Evolutionary conservation across 306 rosid genomes (phyloP), one percentile per base, ranked within the genome.

Genomic region (Cercis canadensis): DNA sequence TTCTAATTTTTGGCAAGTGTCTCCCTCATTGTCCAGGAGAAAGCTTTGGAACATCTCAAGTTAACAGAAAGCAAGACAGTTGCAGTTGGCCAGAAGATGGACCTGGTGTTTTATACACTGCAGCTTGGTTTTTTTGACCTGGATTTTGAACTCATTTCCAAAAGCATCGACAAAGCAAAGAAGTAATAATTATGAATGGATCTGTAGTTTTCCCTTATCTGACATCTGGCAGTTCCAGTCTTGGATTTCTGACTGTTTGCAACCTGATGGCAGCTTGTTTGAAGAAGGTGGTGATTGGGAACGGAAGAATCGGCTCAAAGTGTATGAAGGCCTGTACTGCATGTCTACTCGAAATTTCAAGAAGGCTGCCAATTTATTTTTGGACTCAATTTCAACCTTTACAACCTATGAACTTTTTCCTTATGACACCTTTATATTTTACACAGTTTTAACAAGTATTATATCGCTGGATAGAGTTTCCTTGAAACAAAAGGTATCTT

Each of bases 281-380:
- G 99, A 94, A 85, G 97, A 94, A 84, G 99, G 99, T 44, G 99
- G 99, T 65, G 99, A 94, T 75, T 94, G 99, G 99, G 99, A 94
- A 81, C 86, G 99, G 83, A 94, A 94, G 89, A 94, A 94, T 52
- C 79, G 99, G 8, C 67, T 94, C 82, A 91, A 94, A 88, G 97
- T 94, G 51, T 94, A 94, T 51, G 99, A 94, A 82, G 97, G 99
- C 78, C 68, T 94, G 80, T 91, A 71, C 81, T 89, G 89, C 87
- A 84, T 94, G 97, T 86, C 97, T 56, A 91, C 92, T 59, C 85
- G 97, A 41, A 94, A 91, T 83, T 91, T 94, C 75, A 86, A 83
- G 90, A 87, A 91, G 85, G 99, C 99, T 74, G 89, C 96, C 3
- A 45, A 56, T 71, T 69, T 94, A 76, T 94, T 94, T 80, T 77